Percentiles rank a stretch among this genome's conserved stretches.
Conservation (phyloP, 495 filamentous ascomycete genomes). For the Aspergillus homomorphus region DNA sequence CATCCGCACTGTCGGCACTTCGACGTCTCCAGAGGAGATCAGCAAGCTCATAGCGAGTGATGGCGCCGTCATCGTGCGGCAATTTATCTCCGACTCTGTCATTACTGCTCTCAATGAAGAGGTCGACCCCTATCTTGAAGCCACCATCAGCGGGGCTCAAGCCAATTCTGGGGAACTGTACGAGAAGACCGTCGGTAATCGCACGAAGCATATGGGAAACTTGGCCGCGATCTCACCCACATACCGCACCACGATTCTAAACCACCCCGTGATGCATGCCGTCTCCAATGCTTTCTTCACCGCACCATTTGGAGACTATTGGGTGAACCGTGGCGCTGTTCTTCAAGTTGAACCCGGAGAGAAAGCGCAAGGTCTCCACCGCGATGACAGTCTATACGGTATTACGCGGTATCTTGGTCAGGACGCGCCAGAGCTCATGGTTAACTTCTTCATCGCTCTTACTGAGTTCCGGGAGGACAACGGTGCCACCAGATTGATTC, state of each 20-base stretch:
- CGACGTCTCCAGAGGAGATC: too few relatives aligned
- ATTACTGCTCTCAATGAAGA: too few relatives aligned
- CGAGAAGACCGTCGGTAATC: too few relatives aligned
- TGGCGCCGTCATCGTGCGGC: too few relatives aligned
- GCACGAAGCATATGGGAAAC: background rate
- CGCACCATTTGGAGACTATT: background rate
- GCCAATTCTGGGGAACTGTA: too few relatives aligned
- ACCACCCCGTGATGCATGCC: slow-evolving; percentile 1
- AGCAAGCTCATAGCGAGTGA: too few relatives aligned
- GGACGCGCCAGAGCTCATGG: background rate
- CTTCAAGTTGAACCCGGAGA: background rate
- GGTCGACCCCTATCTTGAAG: too few relatives aligned
- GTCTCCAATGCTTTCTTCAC: background rate
- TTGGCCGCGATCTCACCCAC: background rate
- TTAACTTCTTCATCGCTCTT: background rate
- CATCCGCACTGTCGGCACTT: too few relatives aligned
- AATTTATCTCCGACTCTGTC: too few relatives aligned
- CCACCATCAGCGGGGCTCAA: too few relatives aligned
- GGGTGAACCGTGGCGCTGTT: background rate
- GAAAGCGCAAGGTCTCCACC: background rate
- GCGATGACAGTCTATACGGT: background rate
- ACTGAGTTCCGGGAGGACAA: slow-evolving; percentile 3
- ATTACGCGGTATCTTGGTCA: background rate
- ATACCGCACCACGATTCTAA: background rate
- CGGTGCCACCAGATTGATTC: background rate